phyloP scores from a whole-genome alignment of 257 asterid species.

The Linaria vulgaris region DNA sequence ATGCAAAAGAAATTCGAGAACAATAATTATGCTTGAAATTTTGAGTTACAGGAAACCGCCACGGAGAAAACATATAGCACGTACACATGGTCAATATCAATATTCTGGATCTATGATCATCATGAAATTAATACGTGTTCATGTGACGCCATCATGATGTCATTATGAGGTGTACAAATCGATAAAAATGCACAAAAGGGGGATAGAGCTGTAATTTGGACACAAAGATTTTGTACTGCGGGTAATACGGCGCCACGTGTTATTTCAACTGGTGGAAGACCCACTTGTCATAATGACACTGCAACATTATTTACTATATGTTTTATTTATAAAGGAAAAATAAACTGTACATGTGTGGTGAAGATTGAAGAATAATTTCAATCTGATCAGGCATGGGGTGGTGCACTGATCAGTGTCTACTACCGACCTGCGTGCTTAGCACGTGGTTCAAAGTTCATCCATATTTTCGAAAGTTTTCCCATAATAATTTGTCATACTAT shows the following conservation, averaged over 20 bases:
- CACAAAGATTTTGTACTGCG: constrained; percentile 1
- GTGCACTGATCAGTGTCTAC: background rate
- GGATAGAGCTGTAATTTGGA: constrained; percentile 8
- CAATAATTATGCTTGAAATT: too few relatives aligned
- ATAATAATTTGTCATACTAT: background rate
- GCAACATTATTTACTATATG: background rate
- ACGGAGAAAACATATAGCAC: too few relatives aligned
- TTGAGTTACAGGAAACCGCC: too few relatives aligned
- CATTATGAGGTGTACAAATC: constrained; percentile 23
- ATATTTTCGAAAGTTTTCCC: too few relatives aligned
- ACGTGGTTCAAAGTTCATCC: constrained; percentile 4
- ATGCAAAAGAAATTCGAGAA: too few relatives aligned
- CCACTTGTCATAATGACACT: constrained; percentile 19
- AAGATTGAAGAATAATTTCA: too few relatives aligned
- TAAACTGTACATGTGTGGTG: background rate
- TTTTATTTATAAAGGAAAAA: background rate
- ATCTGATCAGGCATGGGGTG: background rate
- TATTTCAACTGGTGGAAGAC: constrained; percentile 13
- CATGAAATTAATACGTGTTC: background rate
- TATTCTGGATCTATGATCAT: too few relatives aligned
- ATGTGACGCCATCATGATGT: constrained; percentile 36
- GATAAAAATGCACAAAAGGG: constrained; percentile 10
- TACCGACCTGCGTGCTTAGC: background rate
- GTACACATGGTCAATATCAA: too few relatives aligned
- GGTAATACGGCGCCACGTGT: constrained; percentile 32